A percentile compares a stretch with the other conserved stretches of the same genome.
These are phyloP conservation scores for Ochetophila trinervis DNA, from an alignment of 306 rosid genomes.

Conservation along the genomic window DNA sequence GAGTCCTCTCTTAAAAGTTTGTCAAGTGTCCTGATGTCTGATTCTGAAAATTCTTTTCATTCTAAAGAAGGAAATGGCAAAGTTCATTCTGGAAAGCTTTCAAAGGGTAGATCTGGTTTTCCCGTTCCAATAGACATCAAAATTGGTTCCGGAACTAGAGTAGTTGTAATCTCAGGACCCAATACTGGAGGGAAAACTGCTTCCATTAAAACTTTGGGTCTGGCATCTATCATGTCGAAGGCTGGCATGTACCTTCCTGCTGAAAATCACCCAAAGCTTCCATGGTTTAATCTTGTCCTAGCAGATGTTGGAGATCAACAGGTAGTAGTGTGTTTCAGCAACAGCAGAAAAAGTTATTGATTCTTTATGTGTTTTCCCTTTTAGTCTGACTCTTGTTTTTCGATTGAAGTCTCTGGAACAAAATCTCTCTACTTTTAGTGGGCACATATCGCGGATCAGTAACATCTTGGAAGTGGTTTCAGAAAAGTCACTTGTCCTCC, in stretches of 20 bases:
- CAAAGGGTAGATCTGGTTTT: slow-evolving; percentile 39
- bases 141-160: slow-evolving; percentile 66
- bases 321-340: slow-evolving; percentile 52
- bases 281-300: slow-evolving; percentile 91
- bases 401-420: slow-evolving; percentile 86
- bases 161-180: slow-evolving; percentile 96
- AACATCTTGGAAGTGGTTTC: slow-evolving; percentile 71
- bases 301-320: slow-evolving; percentile 96
- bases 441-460: slow-evolving; percentile 72
- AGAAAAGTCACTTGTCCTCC: slow-evolving; percentile 75
- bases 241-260: slow-evolving; percentile 97
- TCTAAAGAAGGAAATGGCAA: slow-evolving; percentile 29
- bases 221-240: slow-evolving; percentile 90
- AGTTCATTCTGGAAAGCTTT: slow-evolving; percentile 24
- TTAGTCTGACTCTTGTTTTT: slow-evolving; percentile 46
- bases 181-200: slow-evolving; percentile 99
- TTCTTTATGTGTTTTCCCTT: slow-evolving; percentile 31
- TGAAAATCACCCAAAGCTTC: slow-evolving; percentile 68
- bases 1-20: slow-evolving; percentile 45
- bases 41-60: slow-evolving; percentile 35
- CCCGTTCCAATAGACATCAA: slow-evolving; percentile 90
- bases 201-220: slow-evolving; percentile 85
- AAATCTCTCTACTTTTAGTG: slow-evolving; percentile 97
- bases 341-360: slow-evolving; percentile 28
- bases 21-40: slow-evolving; percentile 27